A percentile compares a stretch with the other conserved stretches of the same genome.
phyloP scores from a whole-genome alignment of 768 basidiomycete species.

The Boletus rubropictus region DNA sequence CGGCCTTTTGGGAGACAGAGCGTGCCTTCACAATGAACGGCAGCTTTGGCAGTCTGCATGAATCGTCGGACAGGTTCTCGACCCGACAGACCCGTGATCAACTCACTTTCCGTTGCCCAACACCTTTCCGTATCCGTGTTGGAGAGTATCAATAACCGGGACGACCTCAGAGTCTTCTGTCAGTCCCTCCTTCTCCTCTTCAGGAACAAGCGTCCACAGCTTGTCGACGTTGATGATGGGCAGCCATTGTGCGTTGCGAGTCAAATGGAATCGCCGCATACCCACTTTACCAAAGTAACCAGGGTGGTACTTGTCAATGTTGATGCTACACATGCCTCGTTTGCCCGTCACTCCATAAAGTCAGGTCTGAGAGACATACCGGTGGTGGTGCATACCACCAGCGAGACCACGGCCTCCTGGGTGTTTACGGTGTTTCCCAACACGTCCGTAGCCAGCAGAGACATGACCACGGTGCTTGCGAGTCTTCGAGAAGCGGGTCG shows the following conservation, averaged over 20 bases:
- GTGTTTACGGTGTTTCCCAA: slow-evolving; percentile 99
- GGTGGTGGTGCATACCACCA: slow-evolving; percentile 99
- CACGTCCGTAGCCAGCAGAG: slow-evolving; percentile 99
- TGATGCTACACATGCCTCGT: slow-evolving; percentile 54
- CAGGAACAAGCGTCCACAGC: slow-evolving; percentile 87
- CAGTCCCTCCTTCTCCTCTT: slow-evolving; percentile 73
- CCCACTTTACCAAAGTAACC: slow-evolving; percentile 99
- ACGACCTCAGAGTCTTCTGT: slow-evolving; percentile 75
- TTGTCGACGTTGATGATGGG: slow-evolving; percentile 99
- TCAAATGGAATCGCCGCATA: slow-evolving; percentile 98
- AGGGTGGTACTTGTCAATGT: slow-evolving; percentile 99
- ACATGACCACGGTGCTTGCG: slow-evolving; percentile 99
- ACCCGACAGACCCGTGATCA: not conserved
- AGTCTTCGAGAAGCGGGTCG: slow-evolving; percentile 93
- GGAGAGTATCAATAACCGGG: slow-evolving; percentile 88
- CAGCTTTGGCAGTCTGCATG: slow-evolving; percentile 67
- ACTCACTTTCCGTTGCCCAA: slow-evolving; percentile 90
- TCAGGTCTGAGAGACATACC: slow-evolving; percentile 45
- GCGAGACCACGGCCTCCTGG: slow-evolving; percentile 99
- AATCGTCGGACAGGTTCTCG: not conserved
- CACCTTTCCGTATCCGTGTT: slow-evolving; percentile 85
- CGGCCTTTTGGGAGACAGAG: slow-evolving; percentile 83
- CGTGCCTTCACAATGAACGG: slow-evolving; percentile 99
- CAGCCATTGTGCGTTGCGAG: slow-evolving; percentile 85
- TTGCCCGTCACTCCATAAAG: not conserved